Evolutionary conservation across 768 basidiomycete species (phyloP), one percentile per base, ranked within the genome.

Genomic region (Hirschioporus abietinus): DNA sequence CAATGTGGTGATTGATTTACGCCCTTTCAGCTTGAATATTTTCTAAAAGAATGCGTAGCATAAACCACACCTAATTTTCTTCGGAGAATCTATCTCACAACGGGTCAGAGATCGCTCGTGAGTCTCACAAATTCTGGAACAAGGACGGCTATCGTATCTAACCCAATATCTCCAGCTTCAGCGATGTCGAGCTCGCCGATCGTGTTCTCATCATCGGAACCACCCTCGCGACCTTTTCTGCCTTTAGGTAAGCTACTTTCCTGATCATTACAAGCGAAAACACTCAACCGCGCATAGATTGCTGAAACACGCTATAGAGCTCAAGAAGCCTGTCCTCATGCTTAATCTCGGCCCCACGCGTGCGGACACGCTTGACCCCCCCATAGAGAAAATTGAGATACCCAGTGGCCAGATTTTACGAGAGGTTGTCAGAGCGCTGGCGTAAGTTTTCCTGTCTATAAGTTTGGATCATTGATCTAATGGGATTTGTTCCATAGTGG

Each of bases 141-240:
- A 52, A 17, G 36, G 23, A 26, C 15, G 20, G 23, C 9, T 34
- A 27, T 6, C 17, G 42, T 8, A 30, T 30, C n/a, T 30, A 30
- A 30, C 30, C 4, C 30, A 68, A 18, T n/a, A n/a, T 61, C 23
- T 23, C n/a, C 68, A 92, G 92, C 27, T 88, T 84, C 71, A 72
- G 70, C 20, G 80, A 87, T 35, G 72, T 96, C 52, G 85, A 89
- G 67, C 73, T 75, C 8, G 79, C 86, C 24, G 89, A 92, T 64
- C 81, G 86, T 60, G 76, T 98, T 0, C 84, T 99, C 60, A 78
- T 96, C 57, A 78, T 96, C 42, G 96, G 96, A 35, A 96, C 95
- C 0, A 95, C 93, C 0, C 84, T 97, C 27, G 95, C 96, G 0
- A 98, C 96, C 0, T 97, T 91, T 77, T 95, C 93, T 7, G 94